Evolutionary conservation across 2,329 filamentous ascomycete species (phyloP), one percentile per base, ranked within the genome.

Genomic region (Lasiodiplodia sp.): DNA sequence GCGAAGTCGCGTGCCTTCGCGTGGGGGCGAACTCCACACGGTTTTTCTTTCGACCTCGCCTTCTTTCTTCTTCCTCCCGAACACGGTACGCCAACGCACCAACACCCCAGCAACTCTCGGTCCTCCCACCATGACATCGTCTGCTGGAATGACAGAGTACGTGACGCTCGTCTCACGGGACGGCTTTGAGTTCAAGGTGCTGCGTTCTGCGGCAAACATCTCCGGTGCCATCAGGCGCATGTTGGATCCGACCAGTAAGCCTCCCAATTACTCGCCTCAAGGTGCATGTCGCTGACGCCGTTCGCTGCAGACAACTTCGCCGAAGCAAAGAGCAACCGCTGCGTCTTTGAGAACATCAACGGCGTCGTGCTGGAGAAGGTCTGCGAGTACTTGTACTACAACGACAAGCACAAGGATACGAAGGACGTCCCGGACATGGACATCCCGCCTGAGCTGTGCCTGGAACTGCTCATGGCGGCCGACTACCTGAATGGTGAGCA

Each of bases 371-470:
- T 95, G 2, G 92, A 94, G 78, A 93, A 93, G 77, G 89, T 94
- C 38, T 91, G 90, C 78, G 91, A 94, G 80, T 95, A 94, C 80
- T 90, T 94, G 71, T 92, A 93, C 77, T 94, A 94, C 83, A 92
- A 91, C 83, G 90, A 93, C 80, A 90, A 90, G 75, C 86, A 92
- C 79, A 86, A 86, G 64, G 87, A 93, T 72, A 84, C 84, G 72
- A 89, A 90, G 73, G 89, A 93, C 73, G 91, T 94, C 23, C 89
- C 90, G 4, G 92, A 95, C 75, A 91, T 94, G 89, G 91, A 94
- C 18, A 90, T 94, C 69, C 91, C 91, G 14, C 88, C 91, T 37
- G 91, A 94, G 81, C 83, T 94, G 62, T 94, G 91, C 73, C 84
- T 95, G 53, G 92, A 94, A 81, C 79, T 95, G 70, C 81, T 95